Percentiles rank a stretch among this genome's conserved stretches.
Conservation (phyloP, 2,329 filamentous ascomycete genomes). For the Colletotrichum sp. region DNA sequence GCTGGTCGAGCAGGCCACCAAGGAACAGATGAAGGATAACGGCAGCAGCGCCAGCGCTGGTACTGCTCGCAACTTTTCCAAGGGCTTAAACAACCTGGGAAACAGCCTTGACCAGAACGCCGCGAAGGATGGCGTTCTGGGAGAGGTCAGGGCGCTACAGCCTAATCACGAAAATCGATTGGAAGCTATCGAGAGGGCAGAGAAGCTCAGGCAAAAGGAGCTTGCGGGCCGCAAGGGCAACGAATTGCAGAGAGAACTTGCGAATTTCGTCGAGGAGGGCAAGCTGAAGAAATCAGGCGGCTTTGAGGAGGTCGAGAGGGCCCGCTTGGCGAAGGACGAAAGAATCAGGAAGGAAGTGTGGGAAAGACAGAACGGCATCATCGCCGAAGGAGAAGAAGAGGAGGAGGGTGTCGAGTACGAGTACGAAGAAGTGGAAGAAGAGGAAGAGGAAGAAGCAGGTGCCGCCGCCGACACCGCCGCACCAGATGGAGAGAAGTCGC, state of each 20-base stretch:
- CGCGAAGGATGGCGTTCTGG: slow-evolving; percentile 90
- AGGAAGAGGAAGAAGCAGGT: slow-evolving; percentile 11
- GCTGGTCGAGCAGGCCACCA: slow-evolving; percentile 96
- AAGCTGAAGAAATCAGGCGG: slow-evolving; percentile 96
- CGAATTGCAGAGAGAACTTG: slow-evolving; percentile 83
- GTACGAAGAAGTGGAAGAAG: slow-evolving; percentile 8
- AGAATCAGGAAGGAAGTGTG: slow-evolving; percentile 81
- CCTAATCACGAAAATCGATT: slow-evolving; percentile 93
- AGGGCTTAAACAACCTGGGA: slow-evolving; percentile 54
- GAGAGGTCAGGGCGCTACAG: slow-evolving; percentile 90
- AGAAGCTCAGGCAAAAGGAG: slow-evolving; percentile 89
- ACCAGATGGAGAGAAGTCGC: slow-evolving; percentile 3
- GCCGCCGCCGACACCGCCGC: neutral
- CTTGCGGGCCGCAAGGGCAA: slow-evolving; percentile 78
- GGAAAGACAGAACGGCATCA: slow-evolving; percentile 67
- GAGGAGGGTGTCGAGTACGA: slow-evolving; percentile 29
- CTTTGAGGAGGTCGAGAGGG: slow-evolving; percentile 89
- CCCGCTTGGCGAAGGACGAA: slow-evolving; percentile 86
- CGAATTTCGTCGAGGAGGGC: slow-evolving; percentile 84
- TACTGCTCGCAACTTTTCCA: slow-evolving; percentile 61
- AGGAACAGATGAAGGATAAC: slow-evolving; percentile 87
- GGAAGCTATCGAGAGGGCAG: slow-evolving; percentile 96
- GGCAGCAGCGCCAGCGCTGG: slow-evolving; percentile 56
- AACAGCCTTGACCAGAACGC: slow-evolving; percentile 72
- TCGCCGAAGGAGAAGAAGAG: slow-evolving; percentile 39